phyloP scores from a whole-genome alignment of 2,329 filamentous ascomycete genomes.

The Cytospora mali region DNA sequence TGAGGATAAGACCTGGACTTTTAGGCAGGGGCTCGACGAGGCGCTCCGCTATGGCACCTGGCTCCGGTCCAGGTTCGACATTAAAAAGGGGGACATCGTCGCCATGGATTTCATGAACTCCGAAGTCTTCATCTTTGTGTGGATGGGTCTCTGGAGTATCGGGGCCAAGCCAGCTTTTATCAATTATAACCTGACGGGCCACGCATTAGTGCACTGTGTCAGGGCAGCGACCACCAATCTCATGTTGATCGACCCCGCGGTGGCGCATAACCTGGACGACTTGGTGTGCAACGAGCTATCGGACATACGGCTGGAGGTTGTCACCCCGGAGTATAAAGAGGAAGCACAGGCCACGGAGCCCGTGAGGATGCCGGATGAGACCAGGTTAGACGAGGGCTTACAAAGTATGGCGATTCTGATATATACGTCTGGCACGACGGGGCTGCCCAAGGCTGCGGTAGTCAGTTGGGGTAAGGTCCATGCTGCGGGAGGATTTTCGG shows the following conservation, averaged over 20 bases:
- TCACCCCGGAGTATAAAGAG: slow-evolving; percentile 60
- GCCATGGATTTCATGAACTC: slow-evolving; percentile 82
- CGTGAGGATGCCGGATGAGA: slow-evolving; percentile 59
- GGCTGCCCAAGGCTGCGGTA: slow-evolving; percentile 78
- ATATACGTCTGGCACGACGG: slow-evolving; percentile 85
- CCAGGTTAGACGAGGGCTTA: slow-evolving; percentile 52
- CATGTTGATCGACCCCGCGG: slow-evolving; percentile 67
- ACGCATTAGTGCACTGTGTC: slow-evolving; percentile 74
- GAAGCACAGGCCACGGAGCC: slow-evolving; percentile 56
- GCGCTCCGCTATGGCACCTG: slow-evolving; percentile 74
- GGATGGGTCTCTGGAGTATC: slow-evolving; percentile 79
- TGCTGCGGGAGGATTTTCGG: slow-evolving; percentile 54
- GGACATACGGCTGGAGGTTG: slow-evolving; percentile 60
- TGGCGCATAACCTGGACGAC: slow-evolving; percentile 59
- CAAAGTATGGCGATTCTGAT: slow-evolving; percentile 72
- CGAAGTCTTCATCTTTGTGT: slow-evolving; percentile 74
- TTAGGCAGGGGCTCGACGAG: slow-evolving; percentile 72
- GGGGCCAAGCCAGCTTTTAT: slow-evolving; percentile 84
- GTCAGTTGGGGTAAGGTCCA: slow-evolving; percentile 71
- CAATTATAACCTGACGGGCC: slow-evolving; percentile 80
- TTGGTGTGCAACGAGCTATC: slow-evolving; percentile 56
- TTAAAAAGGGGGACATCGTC: slow-evolving; percentile 74
- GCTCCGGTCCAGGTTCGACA: slow-evolving; percentile 64
- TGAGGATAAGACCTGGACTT: slow-evolving; percentile 70
- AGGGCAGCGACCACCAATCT: slow-evolving; percentile 67